These are phyloP conservation scores for Heliamphora exappendiculata DNA, from an alignment of 148 eudicot species.

Conservation along the genomic window DNA sequence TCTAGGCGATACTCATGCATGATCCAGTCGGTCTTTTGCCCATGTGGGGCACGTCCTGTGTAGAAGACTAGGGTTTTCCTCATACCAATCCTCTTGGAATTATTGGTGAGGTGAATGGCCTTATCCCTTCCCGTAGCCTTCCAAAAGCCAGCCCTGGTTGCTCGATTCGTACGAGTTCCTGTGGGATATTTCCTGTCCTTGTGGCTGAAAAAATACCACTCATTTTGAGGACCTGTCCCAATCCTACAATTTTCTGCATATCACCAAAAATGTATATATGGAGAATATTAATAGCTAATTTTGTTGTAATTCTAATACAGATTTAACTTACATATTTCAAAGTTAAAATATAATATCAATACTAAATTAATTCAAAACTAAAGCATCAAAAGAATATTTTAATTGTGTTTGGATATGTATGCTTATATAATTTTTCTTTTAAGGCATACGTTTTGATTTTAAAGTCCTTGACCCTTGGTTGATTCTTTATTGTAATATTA, in stretches of 20 bases:
- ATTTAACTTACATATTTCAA: neutral
- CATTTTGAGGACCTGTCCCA: constrained; percentile 81
- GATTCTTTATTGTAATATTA: no score
- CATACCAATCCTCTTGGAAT: constrained; percentile 72
- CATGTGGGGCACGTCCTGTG: constrained; percentile 95
- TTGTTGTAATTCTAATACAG: neutral
- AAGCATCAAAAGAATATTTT: no score
- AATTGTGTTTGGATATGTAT: neutral
- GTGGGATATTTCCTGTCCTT: constrained; percentile 95
- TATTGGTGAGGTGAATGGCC: constrained; percentile 52
- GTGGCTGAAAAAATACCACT: constrained; percentile 95
- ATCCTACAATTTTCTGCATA: constrained; percentile 76
- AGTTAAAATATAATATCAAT: no score
- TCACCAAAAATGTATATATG: neutral
- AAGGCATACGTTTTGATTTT: no score
- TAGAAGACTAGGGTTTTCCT: constrained; percentile 87
- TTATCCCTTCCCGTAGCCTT: constrained; percentile 96
- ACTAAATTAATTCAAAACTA: no score
- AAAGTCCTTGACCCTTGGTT: no score
- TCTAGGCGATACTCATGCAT: constrained; percentile 95
- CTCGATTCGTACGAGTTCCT: constrained; percentile 83
- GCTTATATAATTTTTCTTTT: neutral
- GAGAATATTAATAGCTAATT: neutral
- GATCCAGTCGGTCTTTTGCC: constrained; percentile 90
- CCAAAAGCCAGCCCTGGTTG: constrained; percentile 89